Conservation (phyloP, 2,329 filamentous ascomycete genomes). For the Tetracladium maxilliforme region DNA sequence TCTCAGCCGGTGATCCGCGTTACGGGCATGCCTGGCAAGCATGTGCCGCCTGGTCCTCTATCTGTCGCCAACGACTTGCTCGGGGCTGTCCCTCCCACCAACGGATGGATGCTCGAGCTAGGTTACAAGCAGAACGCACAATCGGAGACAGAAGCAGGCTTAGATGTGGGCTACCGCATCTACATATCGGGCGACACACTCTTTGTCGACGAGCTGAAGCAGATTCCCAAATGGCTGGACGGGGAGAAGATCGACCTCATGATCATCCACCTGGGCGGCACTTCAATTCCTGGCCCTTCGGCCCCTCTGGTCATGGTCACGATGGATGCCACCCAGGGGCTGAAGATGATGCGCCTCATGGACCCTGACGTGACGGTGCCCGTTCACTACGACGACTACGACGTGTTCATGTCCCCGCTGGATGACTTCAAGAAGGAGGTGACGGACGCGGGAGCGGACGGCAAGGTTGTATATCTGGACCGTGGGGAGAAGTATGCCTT, state of each 20-base stretch:
- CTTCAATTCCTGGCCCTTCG: constrained; percentile 44
- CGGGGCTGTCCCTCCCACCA: constrained; percentile 40
- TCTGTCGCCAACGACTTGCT: constrained; percentile 23
- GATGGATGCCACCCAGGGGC: constrained; percentile 49
- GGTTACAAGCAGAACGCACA: constrained; percentile 22
- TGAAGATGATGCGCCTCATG: constrained; percentile 43
- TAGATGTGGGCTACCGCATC: constrained; percentile 37
- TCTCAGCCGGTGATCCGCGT: constrained; percentile 32
- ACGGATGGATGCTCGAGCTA: constrained; percentile 52
- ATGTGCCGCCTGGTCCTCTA: constrained; percentile 32
- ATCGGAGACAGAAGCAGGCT: constrained; percentile 6
- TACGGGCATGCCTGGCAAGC: constrained; percentile 50
- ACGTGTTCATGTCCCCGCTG: constrained; percentile 43
- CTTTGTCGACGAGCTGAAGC: constrained; percentile 43
- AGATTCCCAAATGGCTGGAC: constrained; percentile 40
- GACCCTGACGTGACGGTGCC: constrained; percentile 47
- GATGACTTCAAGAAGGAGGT: constrained; percentile 44
- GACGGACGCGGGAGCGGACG: constrained; percentile 28
- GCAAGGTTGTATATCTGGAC: constrained; percentile 45
- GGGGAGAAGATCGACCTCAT: constrained; percentile 46
- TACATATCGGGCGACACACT: constrained; percentile 56
- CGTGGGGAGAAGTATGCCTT: constrained; percentile 42
- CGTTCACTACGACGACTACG: constrained; percentile 51
- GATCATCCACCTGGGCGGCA: constrained; percentile 51
- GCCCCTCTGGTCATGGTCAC: constrained; percentile 51